Evolutionary conservation across 176 grass and related monocot genomes (phyloP), one percentile per base, ranked within the genome.

Genomic region (Juncus effusus): DNA sequence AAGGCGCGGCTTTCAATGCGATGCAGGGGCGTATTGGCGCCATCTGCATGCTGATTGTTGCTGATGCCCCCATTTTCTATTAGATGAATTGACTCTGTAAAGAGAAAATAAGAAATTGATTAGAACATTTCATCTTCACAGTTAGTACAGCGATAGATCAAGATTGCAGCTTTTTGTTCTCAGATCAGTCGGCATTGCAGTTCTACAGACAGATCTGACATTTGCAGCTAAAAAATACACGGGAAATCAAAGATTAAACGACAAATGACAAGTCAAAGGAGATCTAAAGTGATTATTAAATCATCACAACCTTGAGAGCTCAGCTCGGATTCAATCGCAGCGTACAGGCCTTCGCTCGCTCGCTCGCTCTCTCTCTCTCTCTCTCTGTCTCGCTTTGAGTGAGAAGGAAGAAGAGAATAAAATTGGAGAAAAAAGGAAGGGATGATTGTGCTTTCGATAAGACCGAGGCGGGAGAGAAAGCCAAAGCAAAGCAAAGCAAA

Each of bases 31-130:
- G 36, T 1, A 49, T 39, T 12, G 58, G 77, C 3, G 62, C 52
- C 57, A 84, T 58, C 56, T 82, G 89, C 65, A 92, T 64, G 36
- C 89, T 55, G 13, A 69, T 15, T 61, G 89, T 75, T 15, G 76
- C 78, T 39, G 75, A 84, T 28, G 84, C 66, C 10, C 84, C 81
- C 78, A 92, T 92, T 3, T 39, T 63, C 52, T 40, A 61, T 74
- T 39, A 72, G 52, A 5, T 35, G 44, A 70, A 38, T 16, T 44
- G n/a, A n/a, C 7, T 62, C 59, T 62, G 40, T 14, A 45, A 47
- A 12, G 72, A 61, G 40, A 65, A 39, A 36, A 40, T 49, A 16
- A 7, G 57, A 47, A 7, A 11, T 41, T 60, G 35, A 56, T 42
- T 13, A 61, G 10, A 4, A 53, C n/a, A 72, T 39, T 36, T 5